These are phyloP conservation scores for Solanum chilense DNA, from an alignment of 257 asterid genomes.

Conservation along the genomic window DNA sequence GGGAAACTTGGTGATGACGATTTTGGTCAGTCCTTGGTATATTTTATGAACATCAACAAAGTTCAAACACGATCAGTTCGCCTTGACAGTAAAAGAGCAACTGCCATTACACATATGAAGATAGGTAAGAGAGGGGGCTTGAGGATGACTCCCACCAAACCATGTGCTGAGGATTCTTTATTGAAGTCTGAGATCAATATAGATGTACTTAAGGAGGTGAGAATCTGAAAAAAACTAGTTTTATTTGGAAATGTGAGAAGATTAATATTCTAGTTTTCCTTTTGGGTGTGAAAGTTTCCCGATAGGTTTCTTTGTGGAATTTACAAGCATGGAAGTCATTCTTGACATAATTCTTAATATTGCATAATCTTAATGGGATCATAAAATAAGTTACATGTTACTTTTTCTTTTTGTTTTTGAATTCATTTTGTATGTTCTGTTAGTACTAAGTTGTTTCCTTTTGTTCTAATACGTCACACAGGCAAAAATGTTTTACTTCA, in stretches of 20 bases:
- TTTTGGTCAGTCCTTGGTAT: conserved; percentile 67
- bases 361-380: neutral
- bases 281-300: neutral
- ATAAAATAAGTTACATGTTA: neutral
- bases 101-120: conserved; percentile 66
- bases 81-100: conserved; percentile 43
- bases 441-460: neutral
- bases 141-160: conserved; percentile 47
- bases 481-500: conserved; percentile 93
- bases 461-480: conserved; percentile 14
- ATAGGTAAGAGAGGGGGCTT: conserved; percentile 65
- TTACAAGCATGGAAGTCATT: neutral
- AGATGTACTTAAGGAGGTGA: conserved; percentile 90
- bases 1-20: conserved; percentile 88
- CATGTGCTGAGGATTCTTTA: conserved; percentile 83
- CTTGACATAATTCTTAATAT: neutral
- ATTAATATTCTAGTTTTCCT: neutral
- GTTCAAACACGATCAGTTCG: conserved; percentile 81
- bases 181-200: conserved; percentile 64
- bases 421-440: neutral
- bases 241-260: neutral
- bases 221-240: neutral
- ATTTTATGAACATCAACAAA: conserved; percentile 42
- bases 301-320: neutral
- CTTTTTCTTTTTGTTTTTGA: neutral